Conservation (phyloP, 208 protist genomes). For the Histomonas meleagridis region DNA sequence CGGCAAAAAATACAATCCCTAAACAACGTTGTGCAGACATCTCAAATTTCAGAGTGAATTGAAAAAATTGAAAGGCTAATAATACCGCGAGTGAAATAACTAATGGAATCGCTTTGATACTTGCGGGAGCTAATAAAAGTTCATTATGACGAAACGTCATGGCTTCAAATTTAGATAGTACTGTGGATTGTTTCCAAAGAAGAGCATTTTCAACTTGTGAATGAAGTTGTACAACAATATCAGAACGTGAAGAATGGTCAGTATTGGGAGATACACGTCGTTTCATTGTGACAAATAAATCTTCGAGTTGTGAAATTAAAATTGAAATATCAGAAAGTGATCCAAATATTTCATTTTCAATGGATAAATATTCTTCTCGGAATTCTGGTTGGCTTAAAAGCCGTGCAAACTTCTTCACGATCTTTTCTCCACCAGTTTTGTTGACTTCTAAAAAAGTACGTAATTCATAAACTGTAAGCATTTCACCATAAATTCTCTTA, state of each 20-base stretch:
- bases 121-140: neutral
- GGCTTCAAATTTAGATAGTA: neutral
- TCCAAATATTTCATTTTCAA: neutral
- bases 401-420: neutral
- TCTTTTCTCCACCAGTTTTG: neutral
- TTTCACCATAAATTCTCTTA: neutral
- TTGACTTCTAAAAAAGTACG: conserved; percentile 17
- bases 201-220: neutral
- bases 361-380: neutral
- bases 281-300: neutral
- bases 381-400: neutral
- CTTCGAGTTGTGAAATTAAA: neutral
- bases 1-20: neutral
- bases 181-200: conserved; percentile 12
- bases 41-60: neutral
- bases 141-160: neutral
- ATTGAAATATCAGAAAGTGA: neutral
- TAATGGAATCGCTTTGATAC: neutral
- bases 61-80: neutral
- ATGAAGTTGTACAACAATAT: conserved; percentile 5
- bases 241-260: neutral
- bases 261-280: neutral
- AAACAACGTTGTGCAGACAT: neutral
- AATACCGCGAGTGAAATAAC: neutral
- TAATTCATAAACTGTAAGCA: neutral